Conservation (phyloP, 1,284 basidiomycete genomes). For the Bothia castanella region DNA sequence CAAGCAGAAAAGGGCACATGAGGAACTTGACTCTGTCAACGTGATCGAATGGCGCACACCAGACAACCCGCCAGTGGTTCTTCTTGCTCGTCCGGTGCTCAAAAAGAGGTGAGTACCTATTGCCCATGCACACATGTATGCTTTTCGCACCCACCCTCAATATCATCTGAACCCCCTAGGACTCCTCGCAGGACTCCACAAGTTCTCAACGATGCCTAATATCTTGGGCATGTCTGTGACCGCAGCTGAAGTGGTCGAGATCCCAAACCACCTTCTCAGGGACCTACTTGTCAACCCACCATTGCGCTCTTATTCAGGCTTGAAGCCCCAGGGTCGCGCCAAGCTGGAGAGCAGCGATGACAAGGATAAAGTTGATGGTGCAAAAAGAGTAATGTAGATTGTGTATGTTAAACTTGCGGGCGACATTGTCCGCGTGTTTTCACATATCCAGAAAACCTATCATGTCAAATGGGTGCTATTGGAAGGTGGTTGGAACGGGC, state of each 20-base stretch:
- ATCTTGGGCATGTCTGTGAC: slow-evolving; percentile 39
- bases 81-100: slow-evolving; percentile 82
- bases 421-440: slow-evolving; percentile 81
- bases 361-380: neutral
- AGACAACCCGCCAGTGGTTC: slow-evolving; percentile 41
- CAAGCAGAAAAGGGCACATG: slow-evolving; percentile 77
- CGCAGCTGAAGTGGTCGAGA: no score
- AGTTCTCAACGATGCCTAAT: slow-evolving; percentile 67
- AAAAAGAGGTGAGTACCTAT: slow-evolving; percentile 68
- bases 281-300: no score
- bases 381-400: slow-evolving; percentile 35
- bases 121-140: no score
- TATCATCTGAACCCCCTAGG: slow-evolving; percentile 46
- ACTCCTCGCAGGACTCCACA: no score
- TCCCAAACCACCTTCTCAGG: no score
- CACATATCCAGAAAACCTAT: slow-evolving; percentile 89
- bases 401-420: slow-evolving; percentile 50
- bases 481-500: slow-evolving; percentile 44
- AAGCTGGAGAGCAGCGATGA: neutral
- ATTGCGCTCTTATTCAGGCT: slow-evolving; percentile 16
- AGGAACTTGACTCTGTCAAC: slow-evolving; percentile 84
- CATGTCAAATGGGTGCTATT: slow-evolving; percentile 70
- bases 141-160: neutral
- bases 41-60: slow-evolving; percentile 72
- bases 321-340: slow-evolving; percentile 7